Conservation (phyloP, 1,139 yeast genomes). For the Nakaseomyces delphensis region DNA sequence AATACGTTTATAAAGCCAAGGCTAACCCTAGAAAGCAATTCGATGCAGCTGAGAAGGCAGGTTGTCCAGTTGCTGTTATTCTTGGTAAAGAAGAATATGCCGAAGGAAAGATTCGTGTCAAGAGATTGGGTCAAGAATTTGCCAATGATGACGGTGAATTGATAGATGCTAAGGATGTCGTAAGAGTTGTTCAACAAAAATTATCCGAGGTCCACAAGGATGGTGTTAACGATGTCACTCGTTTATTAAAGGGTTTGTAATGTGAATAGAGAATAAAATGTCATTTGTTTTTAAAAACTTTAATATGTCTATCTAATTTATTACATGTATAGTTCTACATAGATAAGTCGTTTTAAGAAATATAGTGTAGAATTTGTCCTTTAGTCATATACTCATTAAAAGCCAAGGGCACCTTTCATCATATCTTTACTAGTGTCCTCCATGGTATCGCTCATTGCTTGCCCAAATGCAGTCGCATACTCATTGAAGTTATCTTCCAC, state of each 20-base stretch:
- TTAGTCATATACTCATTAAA: conserved; percentile 31
- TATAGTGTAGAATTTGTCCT: neutral
- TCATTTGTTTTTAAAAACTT: neutral
- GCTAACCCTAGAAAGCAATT: conserved; percentile 94
- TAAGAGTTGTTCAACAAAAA: conserved; percentile 46
- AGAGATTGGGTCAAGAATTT: conserved; percentile 80
- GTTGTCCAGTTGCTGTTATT: conserved; percentile 84
- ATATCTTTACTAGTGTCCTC: conserved; percentile 45
- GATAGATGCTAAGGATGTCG: conserved; percentile 51
- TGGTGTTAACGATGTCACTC: conserved; percentile 48
- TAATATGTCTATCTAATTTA: neutral
- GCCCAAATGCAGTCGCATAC: conserved; percentile 49
- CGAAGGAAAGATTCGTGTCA: conserved; percentile 74
- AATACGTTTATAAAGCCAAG: conserved; percentile 82
- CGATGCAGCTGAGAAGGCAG: conserved; percentile 93
- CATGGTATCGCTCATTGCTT: conserved; percentile 44
- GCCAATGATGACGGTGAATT: conserved; percentile 84
- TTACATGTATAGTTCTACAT: neutral
- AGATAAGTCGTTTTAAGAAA: neutral
- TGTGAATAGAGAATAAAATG: neutral
- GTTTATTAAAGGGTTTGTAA: conserved; percentile 48
- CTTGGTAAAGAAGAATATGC: conserved; percentile 85
- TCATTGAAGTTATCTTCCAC: conserved; percentile 51
- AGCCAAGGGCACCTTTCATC: conserved; percentile 48
- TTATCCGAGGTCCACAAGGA: conserved; percentile 36